Conservation (phyloP, 805 yeast genomes). For the Cyberlindnera sargentensis region DNA sequence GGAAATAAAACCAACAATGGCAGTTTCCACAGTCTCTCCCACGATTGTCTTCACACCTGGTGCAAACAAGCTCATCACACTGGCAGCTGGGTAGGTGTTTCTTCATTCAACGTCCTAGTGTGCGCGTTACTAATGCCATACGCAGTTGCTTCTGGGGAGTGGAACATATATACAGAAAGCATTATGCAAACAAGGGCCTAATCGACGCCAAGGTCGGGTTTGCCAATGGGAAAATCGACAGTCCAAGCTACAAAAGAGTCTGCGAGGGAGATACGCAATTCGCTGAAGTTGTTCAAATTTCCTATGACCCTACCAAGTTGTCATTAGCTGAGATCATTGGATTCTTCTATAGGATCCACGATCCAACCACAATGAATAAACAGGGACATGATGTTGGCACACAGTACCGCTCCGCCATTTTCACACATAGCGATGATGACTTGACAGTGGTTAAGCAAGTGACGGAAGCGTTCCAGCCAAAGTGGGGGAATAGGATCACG, state of each 20-base stretch:
- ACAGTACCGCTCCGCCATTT: slow-evolving; percentile 84
- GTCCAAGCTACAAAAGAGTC: slow-evolving; percentile 64
- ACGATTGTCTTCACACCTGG: slow-evolving; percentile 35
- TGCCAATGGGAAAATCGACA: slow-evolving; percentile 60
- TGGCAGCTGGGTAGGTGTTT: slow-evolving; percentile 52
- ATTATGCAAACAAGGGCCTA: slow-evolving; percentile 57
- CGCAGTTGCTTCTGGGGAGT: slow-evolving; percentile 76
- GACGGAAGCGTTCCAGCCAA: slow-evolving; percentile 52
- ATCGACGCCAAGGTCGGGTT: slow-evolving; percentile 82
- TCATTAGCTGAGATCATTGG: slow-evolving; percentile 58
- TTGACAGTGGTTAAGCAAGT: slow-evolving; percentile 37
- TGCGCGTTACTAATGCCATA: slow-evolving; percentile 14
- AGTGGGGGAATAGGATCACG: slow-evolving; percentile 62
- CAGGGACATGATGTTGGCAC: slow-evolving; percentile 91
- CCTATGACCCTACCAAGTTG: slow-evolving; percentile 68
- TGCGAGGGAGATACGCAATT: slow-evolving; percentile 65
- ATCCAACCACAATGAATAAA: slow-evolving; percentile 75
- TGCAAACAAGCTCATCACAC: slow-evolving; percentile 46
- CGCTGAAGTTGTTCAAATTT: slow-evolving; percentile 80
- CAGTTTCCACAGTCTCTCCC: slow-evolving; percentile 25
- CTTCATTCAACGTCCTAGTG: slow-evolving; percentile 20
- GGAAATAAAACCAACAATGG: too few relatives aligned
- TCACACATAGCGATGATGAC: slow-evolving; percentile 46
- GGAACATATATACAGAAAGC: slow-evolving; percentile 73
- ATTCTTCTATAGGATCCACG: slow-evolving; percentile 88